Evolutionary conservation across 495 filamentous ascomycete genomes (phyloP).

Genomic region (Daldinia caldariorum): DNA sequence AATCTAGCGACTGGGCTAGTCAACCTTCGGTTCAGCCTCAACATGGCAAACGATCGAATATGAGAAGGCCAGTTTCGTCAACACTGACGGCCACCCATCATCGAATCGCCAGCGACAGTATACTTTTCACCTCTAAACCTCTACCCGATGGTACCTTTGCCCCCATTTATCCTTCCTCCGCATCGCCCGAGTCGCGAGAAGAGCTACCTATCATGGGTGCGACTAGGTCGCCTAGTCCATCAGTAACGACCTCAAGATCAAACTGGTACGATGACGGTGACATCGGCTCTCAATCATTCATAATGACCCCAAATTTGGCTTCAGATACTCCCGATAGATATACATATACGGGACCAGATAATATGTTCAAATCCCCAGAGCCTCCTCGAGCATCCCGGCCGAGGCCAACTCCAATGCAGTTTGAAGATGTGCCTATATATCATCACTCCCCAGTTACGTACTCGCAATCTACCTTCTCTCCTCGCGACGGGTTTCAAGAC

Average conservation of each 20-base stretch:
- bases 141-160: background rate
- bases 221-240: background rate
- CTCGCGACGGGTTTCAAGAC: background rate
- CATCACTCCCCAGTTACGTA: background rate
- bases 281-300: background rate
- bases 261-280: background rate
- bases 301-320: background rate
- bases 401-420: background rate
- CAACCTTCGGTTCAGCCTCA: background rate
- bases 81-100: background rate
- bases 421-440: background rate
- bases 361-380: background rate
- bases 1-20: background rate
- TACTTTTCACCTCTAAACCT: background rate
- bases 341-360: background rate
- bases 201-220: constrained; percentile 3
- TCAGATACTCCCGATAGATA: background rate
- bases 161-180: background rate
- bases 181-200: background rate
- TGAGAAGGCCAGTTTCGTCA: background rate
- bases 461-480: background rate
- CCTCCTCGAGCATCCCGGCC: background rate
- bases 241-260: background rate
- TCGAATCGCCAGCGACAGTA: background rate
- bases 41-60: background rate